Base-by-base conservation (phyloP, 2,329 filamentous ascomycete species). In the Cercospora zeae-maydis region DNA sequence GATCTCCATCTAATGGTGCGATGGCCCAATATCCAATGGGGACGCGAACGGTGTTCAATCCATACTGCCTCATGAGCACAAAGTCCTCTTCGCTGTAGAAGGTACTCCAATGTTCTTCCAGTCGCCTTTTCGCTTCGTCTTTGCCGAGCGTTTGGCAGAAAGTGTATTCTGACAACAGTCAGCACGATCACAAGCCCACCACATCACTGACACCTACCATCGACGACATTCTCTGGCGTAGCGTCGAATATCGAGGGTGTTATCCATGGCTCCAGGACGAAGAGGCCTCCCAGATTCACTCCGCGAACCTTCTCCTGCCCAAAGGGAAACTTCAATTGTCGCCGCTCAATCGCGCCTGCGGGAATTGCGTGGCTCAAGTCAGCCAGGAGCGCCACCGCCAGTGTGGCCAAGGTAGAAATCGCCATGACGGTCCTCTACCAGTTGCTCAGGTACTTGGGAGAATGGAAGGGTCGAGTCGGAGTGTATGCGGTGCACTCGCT, bases 251-350 rank as follows among this genome's bases (percentile, higher is more conserved):
- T 77, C 14, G 82, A 85, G 1, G 85, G 85, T 2, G 84, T 87
- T 59, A 87, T 87, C 84, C 84, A 86, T 14, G 85, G 85, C 75
- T 88, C 85, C 4, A 86, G 77, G 6, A 88, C 83, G 51, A 87
- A 82, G 84, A 85, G 87, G 33, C 86, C 86, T 58, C 86, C 73
- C 4, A 88, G 78, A 71, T 88, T 89, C 31, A 88, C 86, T 59
- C 86, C 86, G 11, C 85, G 83, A 45, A 88, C 81, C 70, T 85
- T 86, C 19, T 82, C 69, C 47, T 72, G 72, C 61, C 80, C 78
- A 73, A 84, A 87, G 69, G 82, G 74, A 67, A 86, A 87, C 61
- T 69, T 61, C 55, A 63, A 8, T 45, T 56, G 59, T 42, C 69
- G 58, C 57, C 62, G 67, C 42, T 66, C 62, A 13, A 69, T 4